phyloP scores from a whole-genome alignment of 495 filamentous ascomycete species.

The Saxophila tyrrhenica region DNA sequence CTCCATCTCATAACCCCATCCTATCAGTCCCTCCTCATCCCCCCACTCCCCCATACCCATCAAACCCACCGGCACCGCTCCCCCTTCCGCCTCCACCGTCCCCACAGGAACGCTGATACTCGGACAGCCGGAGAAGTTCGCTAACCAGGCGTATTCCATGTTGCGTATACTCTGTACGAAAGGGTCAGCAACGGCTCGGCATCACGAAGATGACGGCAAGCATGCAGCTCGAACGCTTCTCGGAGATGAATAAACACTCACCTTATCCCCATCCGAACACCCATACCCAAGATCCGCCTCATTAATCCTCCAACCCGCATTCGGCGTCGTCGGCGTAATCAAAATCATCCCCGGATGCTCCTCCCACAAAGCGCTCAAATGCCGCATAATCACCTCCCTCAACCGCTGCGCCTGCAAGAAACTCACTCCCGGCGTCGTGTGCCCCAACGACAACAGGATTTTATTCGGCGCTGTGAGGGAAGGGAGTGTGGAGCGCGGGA shows the following conservation, averaged over 20 bases:
- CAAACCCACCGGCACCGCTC: slow-evolving; percentile 63
- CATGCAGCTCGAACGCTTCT: too few relatives aligned
- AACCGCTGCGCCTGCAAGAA: slow-evolving; percentile 66
- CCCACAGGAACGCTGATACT: slow-evolving; percentile 69
- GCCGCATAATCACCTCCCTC: slow-evolving; percentile 67
- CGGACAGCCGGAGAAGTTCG: slow-evolving; percentile 74
- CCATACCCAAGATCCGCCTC: slow-evolving; percentile 28
- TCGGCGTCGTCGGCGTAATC: slow-evolving; percentile 66
- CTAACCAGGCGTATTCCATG: slow-evolving; percentile 84
- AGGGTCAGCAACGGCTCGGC: too few relatives aligned
- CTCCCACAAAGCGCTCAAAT: slow-evolving; percentile 62
- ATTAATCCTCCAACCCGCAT: slow-evolving; percentile 60
- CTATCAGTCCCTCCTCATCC: slow-evolving; percentile 63
- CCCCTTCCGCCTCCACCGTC: slow-evolving; percentile 44
- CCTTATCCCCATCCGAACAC: background rate
- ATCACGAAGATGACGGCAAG: too few relatives aligned
- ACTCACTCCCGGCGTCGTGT: slow-evolving; percentile 53
- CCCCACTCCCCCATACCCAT: slow-evolving; percentile 92
- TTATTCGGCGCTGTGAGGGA: slow-evolving; percentile 60
- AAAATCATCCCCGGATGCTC: slow-evolving; percentile 66
- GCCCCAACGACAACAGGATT: slow-evolving; percentile 53
- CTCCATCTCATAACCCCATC: slow-evolving; percentile 63
- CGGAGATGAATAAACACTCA: too few relatives aligned
- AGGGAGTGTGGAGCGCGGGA: slow-evolving; percentile 24
- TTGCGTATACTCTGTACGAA: too few relatives aligned